phyloP scores from a whole-genome alignment of 2,329 filamentous ascomycete species.

The Penicillium aurantiogriseum region DNA sequence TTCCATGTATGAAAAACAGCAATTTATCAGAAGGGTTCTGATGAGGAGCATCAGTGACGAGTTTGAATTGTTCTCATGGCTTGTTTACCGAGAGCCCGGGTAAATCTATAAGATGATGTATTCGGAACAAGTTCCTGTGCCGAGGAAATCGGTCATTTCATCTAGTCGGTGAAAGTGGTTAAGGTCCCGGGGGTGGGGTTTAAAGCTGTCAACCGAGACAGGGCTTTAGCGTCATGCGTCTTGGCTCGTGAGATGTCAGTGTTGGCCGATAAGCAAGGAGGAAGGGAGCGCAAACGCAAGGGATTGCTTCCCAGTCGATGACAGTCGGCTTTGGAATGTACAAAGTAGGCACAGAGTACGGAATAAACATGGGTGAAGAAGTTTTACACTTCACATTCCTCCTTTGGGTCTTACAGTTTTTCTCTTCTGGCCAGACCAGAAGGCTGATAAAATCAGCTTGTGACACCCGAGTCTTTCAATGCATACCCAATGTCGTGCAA shows the following conservation, averaged over 20 bases:
- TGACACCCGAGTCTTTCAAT: neutral
- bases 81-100: neutral
- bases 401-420: neutral
- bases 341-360: neutral
- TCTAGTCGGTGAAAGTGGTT: conserved; percentile 12
- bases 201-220: conserved; percentile 5
- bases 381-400: neutral
- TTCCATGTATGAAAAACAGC: conserved; percentile 5
- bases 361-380: conserved; percentile 7
- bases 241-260: conserved; percentile 15
- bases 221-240: conserved; percentile 16
- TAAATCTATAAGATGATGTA: neutral
- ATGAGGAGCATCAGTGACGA: conserved; percentile 1
- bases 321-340: conserved; percentile 24
- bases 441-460: neutral
- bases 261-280: conserved; percentile 23
- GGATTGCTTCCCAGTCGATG: conserved; percentile 15
- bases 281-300: conserved; percentile 18
- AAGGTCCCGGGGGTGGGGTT: neutral
- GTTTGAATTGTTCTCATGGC: neutral
- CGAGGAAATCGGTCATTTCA: neutral
- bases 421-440: neutral
- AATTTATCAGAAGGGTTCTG: neutral
- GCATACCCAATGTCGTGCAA: neutral
- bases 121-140: neutral